These are phyloP conservation scores for Lachancea meyersii DNA, from an alignment of 805 yeast genomes.

Conservation along the genomic window DNA sequence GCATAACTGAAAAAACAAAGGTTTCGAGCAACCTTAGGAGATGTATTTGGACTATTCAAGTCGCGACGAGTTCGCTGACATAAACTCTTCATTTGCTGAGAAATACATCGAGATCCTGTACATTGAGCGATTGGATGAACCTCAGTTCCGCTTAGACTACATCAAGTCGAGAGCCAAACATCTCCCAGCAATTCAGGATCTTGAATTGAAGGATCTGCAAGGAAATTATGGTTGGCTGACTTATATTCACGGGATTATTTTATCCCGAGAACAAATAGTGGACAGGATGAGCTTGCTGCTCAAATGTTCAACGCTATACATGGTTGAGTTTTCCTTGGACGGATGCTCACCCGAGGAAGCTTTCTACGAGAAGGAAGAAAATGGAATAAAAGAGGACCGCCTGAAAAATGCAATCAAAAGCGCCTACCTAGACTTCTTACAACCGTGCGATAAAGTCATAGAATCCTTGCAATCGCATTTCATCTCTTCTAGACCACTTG, in stretches of 20 bases:
- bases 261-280: conserved; percentile 16
- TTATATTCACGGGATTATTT: conserved; percentile 13
- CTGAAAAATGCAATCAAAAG: conserved; percentile 1
- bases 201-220: conserved; percentile 13
- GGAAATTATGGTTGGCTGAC: conserved; percentile 12
- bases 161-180: conserved; percentile 9
- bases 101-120: conserved; percentile 14
- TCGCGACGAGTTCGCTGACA: conserved; percentile 15
- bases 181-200: conserved; percentile 8
- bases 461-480: neutral
- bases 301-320: conserved; percentile 19
- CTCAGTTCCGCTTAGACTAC: conserved; percentile 11
- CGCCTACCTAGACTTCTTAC: conserved; percentile 2
- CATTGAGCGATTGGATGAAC: conserved; percentile 11
- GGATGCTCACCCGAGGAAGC: conserved; percentile 5
- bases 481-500: neutral
- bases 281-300: conserved; percentile 9
- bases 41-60: conserved; percentile 26
- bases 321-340: conserved; percentile 11
- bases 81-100: conserved; percentile 18
- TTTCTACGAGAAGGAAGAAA: neutral
- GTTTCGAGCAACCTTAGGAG: neutral
- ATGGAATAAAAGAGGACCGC: neutral
- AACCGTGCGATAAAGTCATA: conserved; percentile 2
- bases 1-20: too few relatives aligned